These are phyloP conservation scores for Phytophthora boehmeriae DNA, from an alignment of 352 stramenopile species.

Conservation along the genomic window DNA sequence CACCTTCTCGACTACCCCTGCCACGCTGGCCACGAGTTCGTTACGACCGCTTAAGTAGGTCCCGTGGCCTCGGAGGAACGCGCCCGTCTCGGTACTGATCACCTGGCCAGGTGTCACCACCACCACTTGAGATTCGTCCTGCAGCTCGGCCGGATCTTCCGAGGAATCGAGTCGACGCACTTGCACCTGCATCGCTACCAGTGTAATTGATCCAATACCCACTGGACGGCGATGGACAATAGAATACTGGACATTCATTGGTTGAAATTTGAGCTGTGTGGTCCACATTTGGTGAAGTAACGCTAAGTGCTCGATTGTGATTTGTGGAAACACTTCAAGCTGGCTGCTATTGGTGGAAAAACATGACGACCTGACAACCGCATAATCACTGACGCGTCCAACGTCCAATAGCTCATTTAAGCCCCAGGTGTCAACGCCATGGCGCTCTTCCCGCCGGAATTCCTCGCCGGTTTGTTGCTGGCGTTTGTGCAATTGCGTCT, in stretches of 20 bases:
- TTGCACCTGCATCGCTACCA: conserved; percentile 44
- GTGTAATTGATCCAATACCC: background rate
- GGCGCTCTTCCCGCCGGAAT: conserved; percentile 78
- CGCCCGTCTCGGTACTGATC: conserved; percentile 77
- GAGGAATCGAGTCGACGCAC: conserved; percentile 28
- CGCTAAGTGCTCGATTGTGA: too few relatives aligned
- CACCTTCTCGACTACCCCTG: conserved; percentile 95
- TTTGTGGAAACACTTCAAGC: background rate
- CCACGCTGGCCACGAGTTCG: conserved; percentile 92
- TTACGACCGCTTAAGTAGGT: conserved; percentile 91
- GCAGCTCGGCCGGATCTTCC: conserved; percentile 33
- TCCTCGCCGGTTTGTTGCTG: conserved; percentile 70
- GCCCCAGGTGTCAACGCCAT: conserved; percentile 26
- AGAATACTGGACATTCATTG: background rate
- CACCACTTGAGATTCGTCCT: conserved; percentile 51
- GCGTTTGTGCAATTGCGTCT: conserved; percentile 78
- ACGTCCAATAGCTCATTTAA: conserved; percentile 2
- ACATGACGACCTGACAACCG: background rate
- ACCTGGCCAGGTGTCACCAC: conserved; percentile 79
- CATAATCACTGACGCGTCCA: conserved; percentile 4
- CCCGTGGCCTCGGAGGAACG: conserved; percentile 93
- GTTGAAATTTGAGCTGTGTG: background rate
- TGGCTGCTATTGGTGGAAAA: background rate
- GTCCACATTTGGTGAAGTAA: background rate
- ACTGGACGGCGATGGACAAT: background rate